A percentile compares a stretch with the other conserved stretches of the same genome.
Conservation (phyloP, 1,139 yeast genomes). For the Sugiyamaella paludigena region DNA sequence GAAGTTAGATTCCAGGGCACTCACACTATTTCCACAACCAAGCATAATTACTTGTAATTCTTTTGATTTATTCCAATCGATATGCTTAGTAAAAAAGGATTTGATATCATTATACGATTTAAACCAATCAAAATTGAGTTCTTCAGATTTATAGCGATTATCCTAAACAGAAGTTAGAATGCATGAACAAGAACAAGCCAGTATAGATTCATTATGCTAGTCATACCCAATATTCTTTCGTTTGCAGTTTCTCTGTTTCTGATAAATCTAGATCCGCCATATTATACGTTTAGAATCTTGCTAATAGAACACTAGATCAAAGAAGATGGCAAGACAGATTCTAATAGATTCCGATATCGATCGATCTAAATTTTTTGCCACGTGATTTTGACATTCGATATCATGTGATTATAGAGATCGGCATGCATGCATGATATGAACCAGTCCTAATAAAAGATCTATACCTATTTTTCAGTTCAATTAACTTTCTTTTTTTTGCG, state of each 20-base stretch:
- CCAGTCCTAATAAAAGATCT: too few relatives aligned
- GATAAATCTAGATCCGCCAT: constrained; percentile 11
- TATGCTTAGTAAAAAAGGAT: constrained; percentile 1
- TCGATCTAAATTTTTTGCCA: too few relatives aligned
- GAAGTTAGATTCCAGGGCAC: not conserved
- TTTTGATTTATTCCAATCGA: constrained; percentile 3
- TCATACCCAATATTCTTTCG: constrained; percentile 11
- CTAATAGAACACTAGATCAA: too few relatives aligned
- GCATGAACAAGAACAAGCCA: not conserved
- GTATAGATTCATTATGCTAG: not conserved
- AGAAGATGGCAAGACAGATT: too few relatives aligned
- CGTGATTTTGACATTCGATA: too few relatives aligned
- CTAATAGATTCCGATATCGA: too few relatives aligned
- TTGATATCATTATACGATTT: constrained; percentile 8
- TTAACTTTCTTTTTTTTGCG: too few relatives aligned
- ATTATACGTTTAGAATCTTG: not conserved
- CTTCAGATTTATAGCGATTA: constrained; percentile 5
- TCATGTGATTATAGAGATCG: too few relatives aligned
- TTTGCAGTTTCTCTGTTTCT: constrained; percentile 10
- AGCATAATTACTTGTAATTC: constrained; percentile 7
- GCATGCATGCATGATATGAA: too few relatives aligned
- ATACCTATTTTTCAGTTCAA: too few relatives aligned
- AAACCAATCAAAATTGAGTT: constrained; percentile 10
- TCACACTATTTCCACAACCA: constrained; percentile 13
- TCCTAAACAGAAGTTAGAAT: not conserved